Conservation (phyloP, 495 filamentous ascomycete genomes). For the Penicilliopsis zonata region DNA sequence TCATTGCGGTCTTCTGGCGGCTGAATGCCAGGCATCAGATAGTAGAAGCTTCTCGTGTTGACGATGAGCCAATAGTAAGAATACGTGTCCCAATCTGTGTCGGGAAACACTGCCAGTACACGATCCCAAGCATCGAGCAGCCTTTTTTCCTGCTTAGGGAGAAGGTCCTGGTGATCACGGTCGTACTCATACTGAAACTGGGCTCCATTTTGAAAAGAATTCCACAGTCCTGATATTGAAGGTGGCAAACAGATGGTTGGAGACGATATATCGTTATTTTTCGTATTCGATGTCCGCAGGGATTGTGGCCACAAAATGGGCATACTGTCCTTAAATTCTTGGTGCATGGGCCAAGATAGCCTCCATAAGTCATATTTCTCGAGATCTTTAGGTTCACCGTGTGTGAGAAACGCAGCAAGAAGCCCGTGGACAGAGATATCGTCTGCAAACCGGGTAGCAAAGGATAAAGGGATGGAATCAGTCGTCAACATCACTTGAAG, state of each 20-base stretch:
- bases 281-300: conserved; percentile 13
- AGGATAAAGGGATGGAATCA: conserved; percentile 40
- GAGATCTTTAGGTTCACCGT: conserved; percentile 22
- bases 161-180: conserved; percentile 34
- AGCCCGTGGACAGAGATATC: conserved; percentile 54
- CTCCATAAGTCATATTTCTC: conserved; percentile 43
- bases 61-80: conserved; percentile 69
- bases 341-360: conserved; percentile 50
- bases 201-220: conserved; percentile 11
- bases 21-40: conserved; percentile 39
- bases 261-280: background rate
- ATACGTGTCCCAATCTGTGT: conserved; percentile 41
- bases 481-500: conserved; percentile 47
- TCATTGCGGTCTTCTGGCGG: conserved; percentile 46
- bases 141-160: conserved; percentile 49
- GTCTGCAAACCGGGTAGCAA: conserved; percentile 29
- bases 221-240: conserved; percentile 28
- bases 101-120: conserved; percentile 39
- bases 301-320: conserved; percentile 54
- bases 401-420: conserved; percentile 56
- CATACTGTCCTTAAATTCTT: conserved; percentile 49
- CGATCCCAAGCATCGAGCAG: conserved; percentile 48
- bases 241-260: conserved; percentile 21
- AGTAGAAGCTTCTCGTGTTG: conserved; percentile 77
- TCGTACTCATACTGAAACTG: conserved; percentile 16